phyloP scores from a whole-genome alignment of 75 land plant species.

The Adiantum capillusveneris region DNA sequence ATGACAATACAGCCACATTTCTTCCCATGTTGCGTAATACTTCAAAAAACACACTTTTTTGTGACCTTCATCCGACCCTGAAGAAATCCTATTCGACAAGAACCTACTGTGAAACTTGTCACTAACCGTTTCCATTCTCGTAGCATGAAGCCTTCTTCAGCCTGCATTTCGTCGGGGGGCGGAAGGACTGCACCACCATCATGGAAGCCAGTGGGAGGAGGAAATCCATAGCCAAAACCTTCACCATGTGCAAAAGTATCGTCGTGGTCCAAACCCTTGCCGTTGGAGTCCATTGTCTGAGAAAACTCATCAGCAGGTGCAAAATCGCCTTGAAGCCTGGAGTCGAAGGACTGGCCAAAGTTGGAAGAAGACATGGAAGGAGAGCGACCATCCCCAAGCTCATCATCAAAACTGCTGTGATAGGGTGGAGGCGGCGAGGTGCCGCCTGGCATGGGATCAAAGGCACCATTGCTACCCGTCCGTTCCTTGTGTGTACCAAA shows the following conservation, averaged over 20 bases:
- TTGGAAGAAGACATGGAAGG: conserved; percentile 15
- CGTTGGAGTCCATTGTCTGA: conserved; percentile 2
- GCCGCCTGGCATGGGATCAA: conserved; percentile 1
- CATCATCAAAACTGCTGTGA: conserved; percentile 8
- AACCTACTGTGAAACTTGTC: neutral
- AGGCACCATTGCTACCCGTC: no score
- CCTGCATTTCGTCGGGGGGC: conserved; percentile 46
- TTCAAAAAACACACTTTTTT: neutral
- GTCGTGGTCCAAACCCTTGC: conserved; percentile 13
- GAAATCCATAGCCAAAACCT: conserved; percentile 8
- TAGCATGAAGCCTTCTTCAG: conserved; percentile 51
- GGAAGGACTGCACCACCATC: conserved; percentile 49
- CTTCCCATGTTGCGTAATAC: no score
- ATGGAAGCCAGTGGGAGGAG: neutral
- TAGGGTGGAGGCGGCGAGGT: conserved; percentile 4
- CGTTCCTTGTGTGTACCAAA: no score
- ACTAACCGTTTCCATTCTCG: conserved; percentile 69
- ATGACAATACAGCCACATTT: no score
- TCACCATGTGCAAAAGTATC: conserved; percentile 1
- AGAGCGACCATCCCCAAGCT: conserved; percentile 7
- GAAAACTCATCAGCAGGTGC: neutral
- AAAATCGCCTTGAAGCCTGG: neutral
- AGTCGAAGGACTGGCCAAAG: conserved; percentile 14
- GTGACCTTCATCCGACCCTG: no score
- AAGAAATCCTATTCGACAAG: neutral